These are phyloP conservation scores for Akanthomyces dipterigenus DNA, from an alignment of 2,329 filamentous ascomycete species.

Conservation along the genomic window DNA sequence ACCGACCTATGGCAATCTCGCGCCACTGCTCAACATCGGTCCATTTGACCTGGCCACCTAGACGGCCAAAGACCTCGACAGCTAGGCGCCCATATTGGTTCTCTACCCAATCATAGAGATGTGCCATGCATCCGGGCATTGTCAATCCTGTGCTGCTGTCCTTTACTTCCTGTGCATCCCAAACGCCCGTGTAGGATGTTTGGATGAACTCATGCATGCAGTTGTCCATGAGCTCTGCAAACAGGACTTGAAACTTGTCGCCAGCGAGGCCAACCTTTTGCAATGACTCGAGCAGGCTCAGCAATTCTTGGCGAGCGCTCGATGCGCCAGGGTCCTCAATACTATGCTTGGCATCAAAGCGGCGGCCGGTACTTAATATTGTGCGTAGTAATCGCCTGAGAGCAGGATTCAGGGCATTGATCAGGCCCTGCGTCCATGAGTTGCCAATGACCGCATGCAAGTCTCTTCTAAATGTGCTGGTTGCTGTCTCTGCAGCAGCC, in stretches of 20 bases:
- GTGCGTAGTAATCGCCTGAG: conserved; percentile 45
- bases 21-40: conserved; percentile 62
- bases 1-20: conserved; percentile 59
- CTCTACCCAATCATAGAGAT: conserved; percentile 61
- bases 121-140: conserved; percentile 48
- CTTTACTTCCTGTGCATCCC: conserved; percentile 31
- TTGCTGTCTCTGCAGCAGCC: conserved; percentile 29
- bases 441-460: conserved; percentile 60
- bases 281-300: conserved; percentile 51
- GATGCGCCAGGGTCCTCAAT: conserved; percentile 25
- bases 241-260: conserved; percentile 61
- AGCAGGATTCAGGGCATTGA: conserved; percentile 47
- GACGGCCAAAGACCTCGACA: conserved; percentile 50
- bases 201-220: conserved; percentile 58
- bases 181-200: conserved; percentile 56
- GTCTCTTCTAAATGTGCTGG: conserved; percentile 51
- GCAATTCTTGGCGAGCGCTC: conserved; percentile 42
- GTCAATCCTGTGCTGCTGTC: conserved; percentile 17
- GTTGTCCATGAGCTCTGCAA: conserved; percentile 63
- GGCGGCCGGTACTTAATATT: conserved; percentile 34
- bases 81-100: conserved; percentile 59
- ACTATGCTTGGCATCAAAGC: conserved; percentile 12
- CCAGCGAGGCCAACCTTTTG: conserved; percentile 61
- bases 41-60: conserved; percentile 41
- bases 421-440: conserved; percentile 48